Evolutionary conservation across 1,139 yeast species (phyloP).

Genomic region (Saccharomyces hybrid): DNA sequence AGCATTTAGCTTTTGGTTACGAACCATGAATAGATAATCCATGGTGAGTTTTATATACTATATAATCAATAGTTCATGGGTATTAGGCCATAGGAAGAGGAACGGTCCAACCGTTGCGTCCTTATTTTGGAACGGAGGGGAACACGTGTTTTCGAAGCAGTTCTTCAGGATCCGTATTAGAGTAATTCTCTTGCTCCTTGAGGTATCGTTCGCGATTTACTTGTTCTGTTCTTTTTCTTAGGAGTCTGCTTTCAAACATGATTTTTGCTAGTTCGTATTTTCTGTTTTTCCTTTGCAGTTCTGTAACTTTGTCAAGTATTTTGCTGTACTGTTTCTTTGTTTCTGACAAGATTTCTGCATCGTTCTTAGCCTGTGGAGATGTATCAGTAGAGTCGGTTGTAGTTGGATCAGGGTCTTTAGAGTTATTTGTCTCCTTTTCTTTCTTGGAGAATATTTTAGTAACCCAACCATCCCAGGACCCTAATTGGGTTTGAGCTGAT

Average conservation of each 20-base stretch:
- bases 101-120: neutral
- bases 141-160: slow-evolving; percentile 42
- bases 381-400: neutral
- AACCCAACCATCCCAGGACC: slow-evolving; percentile 33
- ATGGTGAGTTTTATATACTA: neutral
- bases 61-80: neutral
- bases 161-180: slow-evolving; percentile 33
- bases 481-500: slow-evolving; percentile 10
- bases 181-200: slow-evolving; percentile 23
- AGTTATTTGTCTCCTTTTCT: slow-evolving; percentile 16
- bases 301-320: slow-evolving; percentile 25
- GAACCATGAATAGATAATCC: neutral
- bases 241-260: slow-evolving; percentile 46
- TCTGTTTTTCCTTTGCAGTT: slow-evolving; percentile 34
- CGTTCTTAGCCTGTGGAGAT: neutral
- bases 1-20: neutral
- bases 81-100: neutral
- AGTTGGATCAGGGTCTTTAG: slow-evolving; percentile 19
- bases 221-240: slow-evolving; percentile 36
- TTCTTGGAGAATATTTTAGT: slow-evolving; percentile 27
- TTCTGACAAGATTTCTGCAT: neutral
- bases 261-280: slow-evolving; percentile 44
- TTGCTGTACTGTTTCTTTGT: slow-evolving; percentile 26
- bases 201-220: slow-evolving; percentile 29
- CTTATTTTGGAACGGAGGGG: slow-evolving; percentile 46